These are phyloP conservation scores for Margaritispora aquatica DNA, from an alignment of 495 filamentous ascomycete species.

Conservation along the genomic window DNA sequence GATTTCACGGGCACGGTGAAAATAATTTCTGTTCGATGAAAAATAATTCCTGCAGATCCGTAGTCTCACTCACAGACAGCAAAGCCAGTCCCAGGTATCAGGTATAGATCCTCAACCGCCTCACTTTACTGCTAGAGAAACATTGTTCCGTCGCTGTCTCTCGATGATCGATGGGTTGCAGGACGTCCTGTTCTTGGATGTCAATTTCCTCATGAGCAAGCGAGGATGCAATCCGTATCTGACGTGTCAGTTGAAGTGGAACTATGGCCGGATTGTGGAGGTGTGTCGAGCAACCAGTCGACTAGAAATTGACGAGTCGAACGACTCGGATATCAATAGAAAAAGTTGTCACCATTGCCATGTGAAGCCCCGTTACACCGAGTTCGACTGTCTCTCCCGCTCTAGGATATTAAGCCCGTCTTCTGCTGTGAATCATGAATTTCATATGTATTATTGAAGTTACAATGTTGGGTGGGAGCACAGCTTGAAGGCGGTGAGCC, in stretches of 20 bases:
- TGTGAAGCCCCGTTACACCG: not conserved
- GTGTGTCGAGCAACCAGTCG: not conserved
- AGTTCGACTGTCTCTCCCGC: not conserved
- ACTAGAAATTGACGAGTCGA: not conserved
- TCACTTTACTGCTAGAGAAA: not conserved
- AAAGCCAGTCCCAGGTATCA: too few species aligned
- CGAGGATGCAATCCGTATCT: not conserved
- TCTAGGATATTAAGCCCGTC: not conserved
- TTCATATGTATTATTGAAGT: not conserved
- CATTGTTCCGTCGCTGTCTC: not conserved
- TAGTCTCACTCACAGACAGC: too few species aligned
- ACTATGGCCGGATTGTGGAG: not conserved
- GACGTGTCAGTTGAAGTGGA: not conserved
- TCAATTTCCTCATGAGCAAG: not conserved
- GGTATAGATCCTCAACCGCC: too few species aligned
- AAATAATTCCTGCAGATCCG: too few species aligned
- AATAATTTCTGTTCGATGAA: not conserved
- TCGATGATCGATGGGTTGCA: not conserved
- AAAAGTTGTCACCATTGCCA: not conserved
- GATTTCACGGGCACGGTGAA: not conserved
- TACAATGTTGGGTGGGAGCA: slow-evolving; percentile 1
- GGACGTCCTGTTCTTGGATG: not conserved
- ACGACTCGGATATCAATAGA: not conserved
- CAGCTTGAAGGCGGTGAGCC: not conserved
- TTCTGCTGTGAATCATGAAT: not conserved